phyloP scores from a whole-genome alignment of 2,329 filamentous ascomycete species.

The Pyrenochaeta sp. region DNA sequence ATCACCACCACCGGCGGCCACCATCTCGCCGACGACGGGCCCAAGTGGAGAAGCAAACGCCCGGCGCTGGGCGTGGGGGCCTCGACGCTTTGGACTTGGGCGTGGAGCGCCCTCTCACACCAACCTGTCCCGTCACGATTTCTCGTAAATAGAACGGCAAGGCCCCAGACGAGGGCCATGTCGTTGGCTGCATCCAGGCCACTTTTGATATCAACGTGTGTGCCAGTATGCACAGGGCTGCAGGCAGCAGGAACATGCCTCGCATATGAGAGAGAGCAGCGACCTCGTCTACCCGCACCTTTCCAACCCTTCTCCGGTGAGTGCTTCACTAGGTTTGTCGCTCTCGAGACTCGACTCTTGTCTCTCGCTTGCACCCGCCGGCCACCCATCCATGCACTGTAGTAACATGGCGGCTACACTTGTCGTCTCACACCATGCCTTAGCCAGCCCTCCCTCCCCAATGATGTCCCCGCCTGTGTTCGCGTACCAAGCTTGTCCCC shows the following conservation, averaged over 20 bases:
- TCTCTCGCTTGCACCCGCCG: not conserved
- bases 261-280: constrained; percentile 10
- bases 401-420: not conserved
- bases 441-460: not conserved
- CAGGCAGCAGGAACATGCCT: constrained; percentile 8
- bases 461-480: too few species aligned
- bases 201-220: constrained; percentile 17
- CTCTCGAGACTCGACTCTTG: not conserved
- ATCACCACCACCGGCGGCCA: too few species aligned
- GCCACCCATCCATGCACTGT: not conserved
- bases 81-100: not conserved
- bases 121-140: constrained; percentile 8
- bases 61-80: constrained; percentile 17
- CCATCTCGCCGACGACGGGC: not conserved
- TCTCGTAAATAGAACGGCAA: constrained; percentile 19
- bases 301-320: not conserved
- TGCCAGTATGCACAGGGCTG: constrained; percentile 21
- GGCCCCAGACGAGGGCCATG: not conserved
- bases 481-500: too few species aligned
- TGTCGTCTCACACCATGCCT: not conserved
- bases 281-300: not conserved
- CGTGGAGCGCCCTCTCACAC: constrained; percentile 8
- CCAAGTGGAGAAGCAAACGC: constrained; percentile 24
- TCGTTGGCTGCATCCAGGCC: constrained; percentile 7
- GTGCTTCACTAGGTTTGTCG: too few species aligned